Base-by-base conservation (phyloP, 2,329 filamentous ascomycete genomes). In the Biscogniauxia sp. region DNA sequence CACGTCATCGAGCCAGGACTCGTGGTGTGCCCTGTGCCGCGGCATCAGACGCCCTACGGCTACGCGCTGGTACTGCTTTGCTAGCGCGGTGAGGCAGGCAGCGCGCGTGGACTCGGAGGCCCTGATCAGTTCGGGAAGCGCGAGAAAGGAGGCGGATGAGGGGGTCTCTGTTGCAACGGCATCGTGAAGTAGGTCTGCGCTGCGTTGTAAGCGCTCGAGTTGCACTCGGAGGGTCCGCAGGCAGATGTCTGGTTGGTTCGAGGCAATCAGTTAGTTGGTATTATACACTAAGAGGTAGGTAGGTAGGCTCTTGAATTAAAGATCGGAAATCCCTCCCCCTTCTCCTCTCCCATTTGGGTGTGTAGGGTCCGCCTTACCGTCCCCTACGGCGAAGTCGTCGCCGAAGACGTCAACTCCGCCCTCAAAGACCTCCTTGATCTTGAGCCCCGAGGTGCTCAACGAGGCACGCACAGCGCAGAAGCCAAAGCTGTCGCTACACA, bases 391-490 rank as follows among this genome's bases (percentile, higher is more conserved):
- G 55, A 76, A 79, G 2, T 71, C 70, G 5, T 70, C 58, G 0
- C 77, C 77, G 20, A 78, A 67, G 2, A 77, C 66, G 19, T 73
- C 69, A 2, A 67, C 69, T 9, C 72, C 76, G 20, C 69, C 67
- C 17, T 72, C 69, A 56, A 74, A 78, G 1, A 71, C 70, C 11
- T 76, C 73, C 49, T 69, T 67, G 58, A 77, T 68, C 51, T 64
- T 69, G 5, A 60, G 62, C 9, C 64, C 66, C 20, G 76, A 76
- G 9, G 73, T 65, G 53, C 58, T 64, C 50, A 78, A 66, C 19
- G 76, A 77, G 0, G 72, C 72, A 60, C 70, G 72, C 51, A 77
- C 65, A 15, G 73, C 75, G 61, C 73, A 78, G 49, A 66, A 67
- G 50, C 66, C 67, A 6, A n/a, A 15, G 37, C 63, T 56, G 15